A percentile compares a stretch with the other conserved stretches of the same genome.
phyloP scores from a whole-genome alignment of 2,329 filamentous ascomycete genomes.

The Alternaria longipes region DNA sequence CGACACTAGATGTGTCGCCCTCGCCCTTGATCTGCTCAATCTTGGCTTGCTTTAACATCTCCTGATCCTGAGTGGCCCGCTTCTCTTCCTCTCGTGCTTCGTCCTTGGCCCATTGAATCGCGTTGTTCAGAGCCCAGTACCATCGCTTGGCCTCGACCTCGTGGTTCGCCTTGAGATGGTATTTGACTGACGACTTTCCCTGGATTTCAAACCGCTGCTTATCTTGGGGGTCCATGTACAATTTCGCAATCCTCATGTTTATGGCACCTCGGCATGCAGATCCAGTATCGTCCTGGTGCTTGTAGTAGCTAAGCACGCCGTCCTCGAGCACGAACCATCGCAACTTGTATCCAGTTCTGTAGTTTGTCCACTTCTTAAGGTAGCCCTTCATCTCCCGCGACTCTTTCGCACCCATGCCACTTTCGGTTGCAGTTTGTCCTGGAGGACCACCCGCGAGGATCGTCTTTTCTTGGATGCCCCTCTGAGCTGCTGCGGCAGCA shows the following conservation, averaged over 20 bases:
- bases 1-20: slow-evolving; percentile 53
- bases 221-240: slow-evolving; percentile 96
- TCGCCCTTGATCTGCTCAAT: slow-evolving; percentile 69
- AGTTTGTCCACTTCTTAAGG: slow-evolving; percentile 99
- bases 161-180: slow-evolving; percentile 96
- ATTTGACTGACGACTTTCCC: slow-evolving; percentile 98
- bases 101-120: slow-evolving; percentile 98
- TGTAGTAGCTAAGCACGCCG: slow-evolving; percentile 97
- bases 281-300: slow-evolving; percentile 96
- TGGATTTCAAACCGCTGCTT: slow-evolving; percentile 98
- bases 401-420: slow-evolving; percentile 76
- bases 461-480: slow-evolving; percentile 96
- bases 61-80: slow-evolving; percentile 76
- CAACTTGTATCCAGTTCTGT: slow-evolving; percentile 94
- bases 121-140: slow-evolving; percentile 99
- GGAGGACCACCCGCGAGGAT: slow-evolving; percentile 79
- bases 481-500: slow-evolving; percentile 90
- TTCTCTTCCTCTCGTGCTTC: slow-evolving; percentile 91
- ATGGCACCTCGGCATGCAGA: slow-evolving; percentile 97
- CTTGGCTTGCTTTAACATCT: slow-evolving; percentile 78
- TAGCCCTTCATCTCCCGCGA: slow-evolving; percentile 98
- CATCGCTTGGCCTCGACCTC: slow-evolving; percentile 97
- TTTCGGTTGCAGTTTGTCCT: slow-evolving; percentile 67
- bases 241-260: slow-evolving; percentile 95
- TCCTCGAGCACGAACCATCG: slow-evolving; percentile 98